A percentile compares a stretch with the other conserved stretches of the same genome.
Conservation (phyloP, 2,329 filamentous ascomycete genomes). For the Rhexocercosporidium sp. region DNA sequence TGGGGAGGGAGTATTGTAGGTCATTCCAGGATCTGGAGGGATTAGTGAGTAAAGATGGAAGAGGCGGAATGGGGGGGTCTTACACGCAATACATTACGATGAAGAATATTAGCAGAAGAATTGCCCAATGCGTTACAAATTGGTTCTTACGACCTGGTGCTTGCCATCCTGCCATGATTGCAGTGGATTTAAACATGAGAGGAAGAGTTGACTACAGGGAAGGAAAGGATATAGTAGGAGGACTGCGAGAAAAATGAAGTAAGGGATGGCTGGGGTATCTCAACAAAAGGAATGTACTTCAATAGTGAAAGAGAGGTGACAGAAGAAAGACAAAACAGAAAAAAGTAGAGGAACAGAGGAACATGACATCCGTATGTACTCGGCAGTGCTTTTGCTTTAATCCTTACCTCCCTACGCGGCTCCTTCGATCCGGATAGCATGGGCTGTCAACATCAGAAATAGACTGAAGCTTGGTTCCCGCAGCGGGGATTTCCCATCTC, state of each 20-base stretch:
- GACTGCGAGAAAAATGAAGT: neutral
- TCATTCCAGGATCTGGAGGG: conserved; percentile 15
- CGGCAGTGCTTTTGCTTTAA: too few relatives aligned
- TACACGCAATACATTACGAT: conserved; percentile 23
- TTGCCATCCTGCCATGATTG: conserved; percentile 9
- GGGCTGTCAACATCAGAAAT: neutral
- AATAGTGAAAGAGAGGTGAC: neutral
- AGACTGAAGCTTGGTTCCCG: conserved; percentile 4
- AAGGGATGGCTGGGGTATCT: conserved; percentile 6
- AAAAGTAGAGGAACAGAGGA: neutral
- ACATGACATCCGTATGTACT: neutral
- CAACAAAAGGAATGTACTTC: conserved; percentile 1
- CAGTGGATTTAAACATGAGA: neutral
- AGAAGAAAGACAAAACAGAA: neutral
- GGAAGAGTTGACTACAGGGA: neutral
- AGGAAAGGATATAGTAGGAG: neutral
- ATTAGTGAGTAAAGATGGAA: neutral
- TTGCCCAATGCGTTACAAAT: conserved; percentile 12
- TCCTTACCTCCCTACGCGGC: neutral
- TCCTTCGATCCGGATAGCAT: neutral
- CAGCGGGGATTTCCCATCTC: neutral
- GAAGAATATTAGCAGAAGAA: conserved; percentile 19
- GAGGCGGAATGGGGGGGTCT: neutral
- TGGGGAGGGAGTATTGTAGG: conserved; percentile 7
- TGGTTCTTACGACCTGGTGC: conserved; percentile 3